Evolutionary conservation across 2,329 filamentous ascomycete genomes (phyloP), one percentile per base, ranked within the genome.

Genomic region (Colletotrichum abscissum): DNA sequence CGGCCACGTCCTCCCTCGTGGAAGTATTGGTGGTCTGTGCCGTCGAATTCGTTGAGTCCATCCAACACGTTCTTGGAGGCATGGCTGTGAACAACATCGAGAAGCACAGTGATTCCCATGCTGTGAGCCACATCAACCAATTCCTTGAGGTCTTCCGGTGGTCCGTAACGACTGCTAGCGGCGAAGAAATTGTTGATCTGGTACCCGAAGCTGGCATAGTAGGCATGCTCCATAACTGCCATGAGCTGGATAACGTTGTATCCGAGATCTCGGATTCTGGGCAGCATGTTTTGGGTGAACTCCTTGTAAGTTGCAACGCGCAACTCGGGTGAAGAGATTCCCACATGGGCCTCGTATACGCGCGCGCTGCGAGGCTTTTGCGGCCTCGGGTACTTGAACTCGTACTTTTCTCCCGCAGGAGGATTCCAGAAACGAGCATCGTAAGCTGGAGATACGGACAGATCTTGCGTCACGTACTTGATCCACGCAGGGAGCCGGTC

Each of bases 131-230:
- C 97, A 80, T 99, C 97, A 76, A 99, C 94, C 62, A 99, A 89
- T 87, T 98, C 96, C 83, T 98, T 99, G 77, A 99, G 87, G 49
- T 98, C 97, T 80, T 99, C 97, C 0, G 97, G 97, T 1, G 92
- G 90, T 55, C 97, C 97, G 80, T 98, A 99, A 75, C 97, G 92
- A 82, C 96, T 98, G 83, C 95, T 98, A 14, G 96, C 95, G 33
- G 97, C 97, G 79, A 98, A 99, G 88, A 99, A 99, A 84, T 94
- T 98, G 87, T 98, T 99, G 85, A 99, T 91, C 84, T 99, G 97
- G 83, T 99, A 99, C 59, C 97, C 97, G 79, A 99, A 99, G 80
- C 96, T 98, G 79, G 97, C 97, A 82, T 99, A 99, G 88, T 99
- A 99, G 63, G 97, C 97, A 84, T 99, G 97, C 82, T 99, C 97